phyloP scores from a whole-genome alignment of 2,329 filamentous ascomycete genomes.

The Didymella pomorum region DNA sequence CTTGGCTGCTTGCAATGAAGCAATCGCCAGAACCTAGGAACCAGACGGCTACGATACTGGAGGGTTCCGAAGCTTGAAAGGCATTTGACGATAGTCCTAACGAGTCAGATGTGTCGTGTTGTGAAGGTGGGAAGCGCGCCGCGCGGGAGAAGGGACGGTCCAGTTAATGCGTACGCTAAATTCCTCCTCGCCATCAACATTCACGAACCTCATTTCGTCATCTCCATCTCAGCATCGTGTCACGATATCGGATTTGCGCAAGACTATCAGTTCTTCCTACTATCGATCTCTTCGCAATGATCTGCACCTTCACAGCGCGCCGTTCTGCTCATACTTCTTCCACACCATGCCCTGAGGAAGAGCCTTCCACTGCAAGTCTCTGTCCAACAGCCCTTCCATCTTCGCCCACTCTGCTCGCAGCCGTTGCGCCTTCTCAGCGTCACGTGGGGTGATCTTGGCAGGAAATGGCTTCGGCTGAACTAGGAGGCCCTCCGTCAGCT shows the following conservation, averaged over 20 bases:
- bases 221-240: background rate
- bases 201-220: background rate
- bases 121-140: background rate
- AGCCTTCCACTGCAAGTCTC: conserved; percentile 30
- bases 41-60: no score
- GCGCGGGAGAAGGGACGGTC: background rate
- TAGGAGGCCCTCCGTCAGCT: conserved; percentile 31
- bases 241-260: background rate
- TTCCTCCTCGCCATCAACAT: background rate
- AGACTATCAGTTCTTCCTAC: background rate
- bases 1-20: background rate
- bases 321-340: conserved; percentile 23
- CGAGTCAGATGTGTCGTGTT: background rate
- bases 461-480: conserved; percentile 30
- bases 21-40: background rate
- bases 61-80: background rate
- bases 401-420: conserved; percentile 30
- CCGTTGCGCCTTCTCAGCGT: conserved; percentile 11
- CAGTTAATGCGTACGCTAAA: background rate
- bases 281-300: background rate
- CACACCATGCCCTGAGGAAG: conserved; percentile 31
- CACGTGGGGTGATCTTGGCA: conserved; percentile 28
- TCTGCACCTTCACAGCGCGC: background rate
- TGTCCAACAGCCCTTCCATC: conserved; percentile 27
- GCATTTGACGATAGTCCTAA: background rate